Evolutionary conservation across 805 yeast genomes (phyloP), one percentile per base, ranked within the genome.

Genomic region (Candida succiphila): DNA sequence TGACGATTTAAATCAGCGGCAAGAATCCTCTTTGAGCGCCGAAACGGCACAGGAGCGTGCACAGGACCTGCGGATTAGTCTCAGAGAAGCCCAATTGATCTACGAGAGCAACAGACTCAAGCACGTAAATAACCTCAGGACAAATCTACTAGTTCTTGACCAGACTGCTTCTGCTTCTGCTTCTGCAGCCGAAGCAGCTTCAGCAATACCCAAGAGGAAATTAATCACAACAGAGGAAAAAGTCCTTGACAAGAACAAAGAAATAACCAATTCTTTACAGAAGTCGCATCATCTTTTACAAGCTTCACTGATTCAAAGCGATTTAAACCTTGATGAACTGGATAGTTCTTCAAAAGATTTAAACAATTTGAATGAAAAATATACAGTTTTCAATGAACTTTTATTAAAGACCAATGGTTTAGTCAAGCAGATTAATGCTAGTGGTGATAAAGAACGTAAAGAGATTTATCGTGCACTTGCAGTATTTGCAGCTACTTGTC

Each of bases 351-450:
- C 72, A 0, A 48, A 60, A 20, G 66, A 64, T 25, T 49, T 72
- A 35, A 35, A 51, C 10, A 42, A 48, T 8, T 52, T 71, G 35
- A 63, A 71, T 34, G 60, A 60, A 12, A 61, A 63, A 32, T 61
- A 67, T 42, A 54, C 52, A 15, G 54, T 55, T 30, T 66, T 72
- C 46, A 60, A 58, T 17, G 58, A 54, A 25, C 46, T 71, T 7
- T 46, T 72, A 25, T 43, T 51, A 31, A 61, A 54, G 33, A 66
- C 75, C 1, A 61, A 58, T 30, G 60, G 60, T 17, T 58, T 72
- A 27, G 75, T 72, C 27, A 61, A 58, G 40, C 61, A 66, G 31
- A 71, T 72, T 27, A 75, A 72, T 39, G 68, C 65, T 41, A 68
- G 72, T 33, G 74, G 72, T 41, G 56, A 60, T 34, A 51, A 57